Percentiles rank a stretch among this genome's conserved stretches.
These are phyloP conservation scores for Colletotrichum sp. DNA, from an alignment of 2,329 filamentous ascomycete species.

Conservation along the genomic window DNA sequence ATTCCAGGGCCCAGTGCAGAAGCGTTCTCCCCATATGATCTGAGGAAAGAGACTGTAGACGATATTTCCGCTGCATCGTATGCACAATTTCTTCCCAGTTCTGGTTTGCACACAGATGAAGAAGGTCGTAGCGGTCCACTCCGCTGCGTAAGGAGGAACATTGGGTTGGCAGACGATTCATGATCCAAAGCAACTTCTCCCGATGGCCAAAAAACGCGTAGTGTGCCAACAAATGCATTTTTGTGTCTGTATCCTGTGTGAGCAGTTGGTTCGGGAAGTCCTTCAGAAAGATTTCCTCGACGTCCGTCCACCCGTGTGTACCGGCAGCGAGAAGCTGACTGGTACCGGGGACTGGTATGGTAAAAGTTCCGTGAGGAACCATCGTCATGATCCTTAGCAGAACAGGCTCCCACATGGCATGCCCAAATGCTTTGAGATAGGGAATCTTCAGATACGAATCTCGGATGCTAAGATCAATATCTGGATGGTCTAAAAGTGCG, in stretches of 20 bases:
- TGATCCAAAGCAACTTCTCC: not conserved
- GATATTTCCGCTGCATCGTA: not conserved
- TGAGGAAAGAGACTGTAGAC: not conserved
- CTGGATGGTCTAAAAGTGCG: not conserved
- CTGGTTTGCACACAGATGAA: not conserved
- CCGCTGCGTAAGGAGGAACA: not conserved
- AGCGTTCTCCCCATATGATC: not conserved
- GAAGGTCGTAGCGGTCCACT: not conserved
- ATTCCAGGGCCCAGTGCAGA: not conserved
- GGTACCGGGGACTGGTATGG: fast-evolving
- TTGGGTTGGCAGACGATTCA: not conserved
- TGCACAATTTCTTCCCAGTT: not conserved
- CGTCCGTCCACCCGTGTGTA: not conserved
- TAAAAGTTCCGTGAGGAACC: fast-evolving
- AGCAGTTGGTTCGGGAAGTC: fast-evolving
- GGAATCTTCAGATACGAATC: fast-evolving
- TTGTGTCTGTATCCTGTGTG: not conserved
- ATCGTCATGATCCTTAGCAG: fast-evolving
- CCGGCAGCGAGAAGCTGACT: not conserved
- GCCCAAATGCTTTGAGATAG: not conserved
- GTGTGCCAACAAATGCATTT: not conserved
- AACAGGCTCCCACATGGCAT: fast-evolving
- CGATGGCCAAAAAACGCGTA: not conserved
- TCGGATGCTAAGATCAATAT: fast-evolving
- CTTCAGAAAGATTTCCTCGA: not conserved